Evolutionary conservation across 805 yeast species (phyloP).

Genomic region (Maudiozyma bulderi): DNA sequence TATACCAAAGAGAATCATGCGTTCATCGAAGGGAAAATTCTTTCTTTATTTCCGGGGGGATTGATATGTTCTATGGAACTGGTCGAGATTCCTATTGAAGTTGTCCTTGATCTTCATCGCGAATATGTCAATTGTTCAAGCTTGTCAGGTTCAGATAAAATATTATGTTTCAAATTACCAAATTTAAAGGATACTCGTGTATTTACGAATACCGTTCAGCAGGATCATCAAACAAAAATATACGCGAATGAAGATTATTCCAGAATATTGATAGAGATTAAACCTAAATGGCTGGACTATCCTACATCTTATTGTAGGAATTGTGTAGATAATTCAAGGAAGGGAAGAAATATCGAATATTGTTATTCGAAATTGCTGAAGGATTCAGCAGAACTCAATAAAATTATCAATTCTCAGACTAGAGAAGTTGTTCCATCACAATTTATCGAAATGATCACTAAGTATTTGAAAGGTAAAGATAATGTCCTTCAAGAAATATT

Average conservation of each 20-base stretch:
- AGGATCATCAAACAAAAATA: conserved; percentile 21
- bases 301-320: conserved; percentile 21
- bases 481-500: conserved; percentile 19
- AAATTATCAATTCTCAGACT: conserved; percentile 3
- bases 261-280: conserved; percentile 19
- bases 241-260: conserved; percentile 2
- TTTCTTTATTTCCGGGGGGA: conserved; percentile 8
- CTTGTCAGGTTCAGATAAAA: neutral
- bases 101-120: neutral
- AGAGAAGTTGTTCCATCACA: conserved; percentile 6
- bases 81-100: conserved; percentile 1
- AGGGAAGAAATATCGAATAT: conserved; percentile 14
- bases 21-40: conserved; percentile 8
- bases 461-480: conserved; percentile 13
- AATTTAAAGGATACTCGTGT: conserved; percentile 9
- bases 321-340: conserved; percentile 21
- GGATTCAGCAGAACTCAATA: conserved; percentile 7
- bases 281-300: conserved; percentile 27
- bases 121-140: neutral
- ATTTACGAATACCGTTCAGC: conserved; percentile 1
- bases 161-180: conserved; percentile 11
- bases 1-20: conserved; percentile 14
- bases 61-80: conserved; percentile 11
- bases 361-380: conserved; percentile 15
- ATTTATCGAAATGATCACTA: conserved; percentile 9